These are phyloP conservation scores for Spergularia marina DNA, from an alignment of 148 eudicot genomes.

Conservation along the genomic window DNA sequence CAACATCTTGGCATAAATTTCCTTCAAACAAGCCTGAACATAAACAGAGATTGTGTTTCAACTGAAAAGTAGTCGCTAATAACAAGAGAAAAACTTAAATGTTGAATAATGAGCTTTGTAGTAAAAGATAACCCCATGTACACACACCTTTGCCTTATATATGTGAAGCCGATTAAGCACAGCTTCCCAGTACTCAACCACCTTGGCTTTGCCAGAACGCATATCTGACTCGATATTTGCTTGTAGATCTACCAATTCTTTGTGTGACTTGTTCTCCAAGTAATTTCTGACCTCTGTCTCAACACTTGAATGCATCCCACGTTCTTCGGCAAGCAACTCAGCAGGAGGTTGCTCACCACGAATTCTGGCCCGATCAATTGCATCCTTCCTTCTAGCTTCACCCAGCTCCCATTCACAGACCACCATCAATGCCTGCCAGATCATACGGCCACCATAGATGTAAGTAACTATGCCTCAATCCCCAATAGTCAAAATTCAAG, in stretches of 20 bases:
- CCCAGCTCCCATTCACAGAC: constrained; percentile 93
- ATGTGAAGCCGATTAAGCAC: constrained; percentile 90
- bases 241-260: constrained; percentile 62
- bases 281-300: constrained; percentile 76
- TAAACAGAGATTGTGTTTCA: constrained; percentile 15
- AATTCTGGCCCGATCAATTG: constrained; percentile 77
- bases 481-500: not conserved
- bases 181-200: constrained; percentile 97
- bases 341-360: constrained; percentile 87
- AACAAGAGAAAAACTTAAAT: not conserved
- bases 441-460: constrained; percentile 8
- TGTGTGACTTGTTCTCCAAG: constrained; percentile 66
- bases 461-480: constrained; percentile 9
- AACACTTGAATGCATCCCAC: constrained; percentile 86
- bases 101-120: not conserved
- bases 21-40: constrained; percentile 84
- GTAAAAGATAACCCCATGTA: not conserved
- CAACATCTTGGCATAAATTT: constrained; percentile 77
- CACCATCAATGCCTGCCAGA: constrained; percentile 70
- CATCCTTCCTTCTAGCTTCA: constrained; percentile 81
- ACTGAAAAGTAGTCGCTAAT: constrained; percentile 2
- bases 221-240: constrained; percentile 83
- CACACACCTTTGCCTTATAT: constrained; percentile 83
- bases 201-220: constrained; percentile 95
- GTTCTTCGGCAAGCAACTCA: constrained; percentile 84